Evolutionary conservation across 2,329 filamentous ascomycete genomes (phyloP).

Genomic region (Aspergillus latus): DNA sequence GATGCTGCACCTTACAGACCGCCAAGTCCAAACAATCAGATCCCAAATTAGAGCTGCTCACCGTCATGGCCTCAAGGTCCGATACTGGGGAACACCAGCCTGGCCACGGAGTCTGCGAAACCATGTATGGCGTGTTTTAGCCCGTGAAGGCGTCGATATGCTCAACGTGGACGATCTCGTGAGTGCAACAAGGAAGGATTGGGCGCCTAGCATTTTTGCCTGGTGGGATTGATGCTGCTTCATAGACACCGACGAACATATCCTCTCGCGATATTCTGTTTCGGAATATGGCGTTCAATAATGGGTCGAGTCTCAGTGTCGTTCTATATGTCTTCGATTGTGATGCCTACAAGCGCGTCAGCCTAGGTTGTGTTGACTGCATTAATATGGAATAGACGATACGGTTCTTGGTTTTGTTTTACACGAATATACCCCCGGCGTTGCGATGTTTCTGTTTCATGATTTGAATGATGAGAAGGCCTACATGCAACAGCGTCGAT

Average conservation of each 20-base stretch:
- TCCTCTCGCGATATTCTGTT: not conserved
- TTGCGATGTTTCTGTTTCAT: not conserved
- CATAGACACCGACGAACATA: not conserved
- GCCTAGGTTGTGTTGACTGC: not conserved
- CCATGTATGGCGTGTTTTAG: slow-evolving; percentile 55
- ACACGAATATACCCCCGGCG: slow-evolving; percentile 7
- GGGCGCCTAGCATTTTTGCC: slow-evolving; percentile 41
- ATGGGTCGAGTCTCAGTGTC: not conserved
- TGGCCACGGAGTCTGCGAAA: slow-evolving; percentile 58
- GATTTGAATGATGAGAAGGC: not conserved
- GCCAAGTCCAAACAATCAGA: slow-evolving; percentile 50
- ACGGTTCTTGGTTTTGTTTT: not conserved
- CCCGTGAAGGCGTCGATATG: slow-evolving; percentile 56
- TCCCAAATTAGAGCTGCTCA: slow-evolving; percentile 55
- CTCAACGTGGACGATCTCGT: slow-evolving; percentile 60
- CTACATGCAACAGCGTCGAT: not conserved
- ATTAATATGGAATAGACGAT: not conserved
- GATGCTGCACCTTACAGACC: slow-evolving; percentile 48
- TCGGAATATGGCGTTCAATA: not conserved
- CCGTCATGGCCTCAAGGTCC: slow-evolving; percentile 52
- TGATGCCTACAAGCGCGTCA: not conserved
- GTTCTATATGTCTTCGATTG: not conserved
- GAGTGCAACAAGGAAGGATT: slow-evolving; percentile 50
- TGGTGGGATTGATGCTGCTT: slow-evolving; percentile 27
- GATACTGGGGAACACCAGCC: slow-evolving; percentile 58